phyloP scores from a whole-genome alignment of 768 basidiomycete genomes.

The Xerocomus brunneocitrinus region DNA sequence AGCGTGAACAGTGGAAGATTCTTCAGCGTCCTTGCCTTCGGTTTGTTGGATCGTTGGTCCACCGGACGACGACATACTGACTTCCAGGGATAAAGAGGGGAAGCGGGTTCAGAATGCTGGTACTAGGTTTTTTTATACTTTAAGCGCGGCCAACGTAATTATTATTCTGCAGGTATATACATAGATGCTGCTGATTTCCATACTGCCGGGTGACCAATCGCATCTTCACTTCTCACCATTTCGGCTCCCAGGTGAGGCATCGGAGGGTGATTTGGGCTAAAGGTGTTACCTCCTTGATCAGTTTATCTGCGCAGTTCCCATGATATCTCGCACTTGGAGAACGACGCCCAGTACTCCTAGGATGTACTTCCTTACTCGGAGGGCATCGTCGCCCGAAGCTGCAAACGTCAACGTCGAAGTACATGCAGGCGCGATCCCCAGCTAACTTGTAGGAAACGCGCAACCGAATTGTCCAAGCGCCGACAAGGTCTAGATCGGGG shows the following conservation, averaged over 20 bases:
- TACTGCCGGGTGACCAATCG: neutral
- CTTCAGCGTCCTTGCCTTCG: neutral
- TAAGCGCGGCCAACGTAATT: neutral
- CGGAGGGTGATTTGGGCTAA: neutral
- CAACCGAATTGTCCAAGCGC: too few relatives aligned
- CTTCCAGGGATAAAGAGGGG: neutral
- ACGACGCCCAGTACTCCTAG: too few relatives aligned
- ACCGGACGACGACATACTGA: neutral
- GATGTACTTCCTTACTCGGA: too few relatives aligned
- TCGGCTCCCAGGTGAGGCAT: neutral
- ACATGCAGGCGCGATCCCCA: too few relatives aligned
- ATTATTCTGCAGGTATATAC: neutral
- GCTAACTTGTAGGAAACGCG: too few relatives aligned
- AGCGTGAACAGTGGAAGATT: neutral
- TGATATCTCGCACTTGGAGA: neutral
- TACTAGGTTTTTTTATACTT: neutral
- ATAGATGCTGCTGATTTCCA: neutral
- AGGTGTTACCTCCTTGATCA: too few relatives aligned
- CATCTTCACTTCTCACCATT: neutral
- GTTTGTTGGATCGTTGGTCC: neutral
- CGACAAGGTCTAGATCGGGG: too few relatives aligned
- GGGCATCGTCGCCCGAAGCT: too few relatives aligned
- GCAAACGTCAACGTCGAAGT: too few relatives aligned
- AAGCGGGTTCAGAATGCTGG: too few relatives aligned
- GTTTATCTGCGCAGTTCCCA: too few relatives aligned